Evolutionary conservation across 768 basidiomycete genomes (phyloP).

Genomic region (Panaeolus papilionaceus): DNA sequence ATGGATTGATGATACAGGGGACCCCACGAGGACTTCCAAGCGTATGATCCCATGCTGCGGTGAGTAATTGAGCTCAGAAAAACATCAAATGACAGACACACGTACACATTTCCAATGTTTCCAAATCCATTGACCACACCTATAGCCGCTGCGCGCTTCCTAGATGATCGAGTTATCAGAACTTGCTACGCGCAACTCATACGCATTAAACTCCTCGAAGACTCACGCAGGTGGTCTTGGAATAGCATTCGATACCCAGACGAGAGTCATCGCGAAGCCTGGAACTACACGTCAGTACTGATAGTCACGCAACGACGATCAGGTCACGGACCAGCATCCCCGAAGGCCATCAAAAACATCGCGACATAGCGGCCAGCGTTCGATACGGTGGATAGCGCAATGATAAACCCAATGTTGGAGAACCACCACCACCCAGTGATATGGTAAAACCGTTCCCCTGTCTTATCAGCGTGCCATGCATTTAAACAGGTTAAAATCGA

Average conservation of each 20-base stretch:
- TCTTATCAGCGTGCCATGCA: conserved; percentile 64
- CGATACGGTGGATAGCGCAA: conserved; percentile 59
- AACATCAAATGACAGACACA: conserved; percentile 10
- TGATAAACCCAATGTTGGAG: conserved; percentile 70
- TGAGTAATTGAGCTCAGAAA: not conserved
- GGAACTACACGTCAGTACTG: not conserved
- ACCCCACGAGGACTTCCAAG: conserved; percentile 66
- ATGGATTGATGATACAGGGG: conserved; percentile 69
- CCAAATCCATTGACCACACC: conserved; percentile 66
- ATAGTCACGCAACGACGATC: too few relatives aligned
- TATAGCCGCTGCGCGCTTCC: conserved; percentile 61
- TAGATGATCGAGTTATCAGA: conserved; percentile 20
- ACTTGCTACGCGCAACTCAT: too few relatives aligned
- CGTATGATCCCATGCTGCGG: conserved; percentile 61
- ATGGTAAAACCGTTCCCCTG: conserved; percentile 46
- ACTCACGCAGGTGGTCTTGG: conserved; percentile 56
- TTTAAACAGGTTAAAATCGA: conserved; percentile 54
- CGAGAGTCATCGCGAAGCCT: conserved; percentile 56
- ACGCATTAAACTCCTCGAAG: not conserved
- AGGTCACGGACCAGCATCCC: conserved; percentile 38
- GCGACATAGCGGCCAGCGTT: conserved; percentile 62
- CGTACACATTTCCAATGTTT: conserved; percentile 63
- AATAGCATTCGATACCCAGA: conserved; percentile 68
- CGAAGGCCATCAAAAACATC: conserved; percentile 68
- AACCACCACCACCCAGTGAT: conserved; percentile 41